These are phyloP conservation scores for Alternaria novae-zelandiae DNA, from an alignment of 2,329 filamentous ascomycete species.

Conservation along the genomic window DNA sequence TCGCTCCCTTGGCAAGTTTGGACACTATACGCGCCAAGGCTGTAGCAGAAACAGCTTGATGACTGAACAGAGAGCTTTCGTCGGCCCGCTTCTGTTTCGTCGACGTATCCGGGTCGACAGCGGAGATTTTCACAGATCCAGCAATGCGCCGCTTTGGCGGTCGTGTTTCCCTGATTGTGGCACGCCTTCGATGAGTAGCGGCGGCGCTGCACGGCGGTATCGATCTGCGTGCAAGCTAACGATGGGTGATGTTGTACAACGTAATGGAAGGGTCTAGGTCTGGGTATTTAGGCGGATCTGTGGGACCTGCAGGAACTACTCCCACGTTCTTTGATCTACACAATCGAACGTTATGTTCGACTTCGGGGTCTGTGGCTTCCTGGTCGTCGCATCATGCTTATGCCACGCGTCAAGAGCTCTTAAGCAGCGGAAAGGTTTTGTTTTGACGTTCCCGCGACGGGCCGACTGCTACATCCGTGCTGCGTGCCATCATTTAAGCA, in stretches of 20 bases:
- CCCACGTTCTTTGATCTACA: not conserved
- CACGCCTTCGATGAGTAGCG: not conserved
- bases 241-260: not conserved
- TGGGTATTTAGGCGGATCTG: not conserved
- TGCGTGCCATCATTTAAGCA: not conserved
- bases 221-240: not conserved
- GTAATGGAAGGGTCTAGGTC: not conserved
- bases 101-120: not conserved
- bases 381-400: not conserved
- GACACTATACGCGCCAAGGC: not conserved
- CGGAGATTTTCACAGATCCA: not conserved
- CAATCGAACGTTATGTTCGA: not conserved
- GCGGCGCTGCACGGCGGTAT: not conserved
- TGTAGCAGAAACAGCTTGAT: not conserved
- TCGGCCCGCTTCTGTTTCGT: not conserved
- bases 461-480: not conserved
- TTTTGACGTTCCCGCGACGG: not conserved
- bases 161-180: not conserved
- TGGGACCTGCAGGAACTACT: not conserved
- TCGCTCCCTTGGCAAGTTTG: not conserved
- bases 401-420: not conserved
- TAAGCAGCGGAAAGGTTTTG: not conserved
- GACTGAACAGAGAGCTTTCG: not conserved
- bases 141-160: not conserved
- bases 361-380: not conserved